phyloP scores from a whole-genome alignment of 768 basidiomycete species.

The Russula earlei region DNA sequence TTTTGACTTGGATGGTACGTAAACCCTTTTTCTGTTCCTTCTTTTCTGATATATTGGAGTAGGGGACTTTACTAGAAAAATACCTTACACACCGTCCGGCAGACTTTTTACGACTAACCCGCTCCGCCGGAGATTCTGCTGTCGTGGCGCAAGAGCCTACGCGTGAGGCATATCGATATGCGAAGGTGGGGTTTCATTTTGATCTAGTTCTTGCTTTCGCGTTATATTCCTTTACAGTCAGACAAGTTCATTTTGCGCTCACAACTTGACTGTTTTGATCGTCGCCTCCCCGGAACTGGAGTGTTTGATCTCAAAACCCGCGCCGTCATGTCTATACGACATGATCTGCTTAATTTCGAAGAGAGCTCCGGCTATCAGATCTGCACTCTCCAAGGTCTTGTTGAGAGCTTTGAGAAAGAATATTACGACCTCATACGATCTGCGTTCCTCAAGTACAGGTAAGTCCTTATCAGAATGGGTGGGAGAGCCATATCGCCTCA shows the following conservation, averaged over 20 bases:
- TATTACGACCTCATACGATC: constrained; percentile 91
- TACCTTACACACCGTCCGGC: constrained; percentile 59
- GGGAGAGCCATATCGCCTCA: not conserved
- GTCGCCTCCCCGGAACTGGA: constrained; percentile 75
- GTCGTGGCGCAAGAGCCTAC: constrained; percentile 28
- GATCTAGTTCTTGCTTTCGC: not conserved
- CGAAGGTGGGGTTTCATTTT: constrained; percentile 44
- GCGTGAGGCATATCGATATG: constrained; percentile 78
- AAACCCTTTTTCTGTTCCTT: not conserved
- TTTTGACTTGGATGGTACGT: constrained; percentile 64
- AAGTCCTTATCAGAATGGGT: not conserved
- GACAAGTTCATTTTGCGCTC: constrained; percentile 81
- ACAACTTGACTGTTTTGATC: constrained; percentile 83
- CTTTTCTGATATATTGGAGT: not conserved
- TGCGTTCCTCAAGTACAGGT: constrained; percentile 93
- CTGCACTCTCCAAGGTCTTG: constrained; percentile 45
- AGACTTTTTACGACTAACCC: constrained; percentile 53
- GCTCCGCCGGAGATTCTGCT: constrained; percentile 24
- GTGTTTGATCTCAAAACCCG: constrained; percentile 97
- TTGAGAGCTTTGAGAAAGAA: constrained; percentile 85
- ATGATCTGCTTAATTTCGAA: constrained; percentile 82
- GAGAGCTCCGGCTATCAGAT: constrained; percentile 78
- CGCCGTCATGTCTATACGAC: constrained; percentile 71
- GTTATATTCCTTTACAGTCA: constrained; percentile 30
- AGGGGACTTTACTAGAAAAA: constrained; percentile 89